Evolutionary conservation across 2,329 filamentous ascomycete species (phyloP).

Genomic region (Septoria linicola): DNA sequence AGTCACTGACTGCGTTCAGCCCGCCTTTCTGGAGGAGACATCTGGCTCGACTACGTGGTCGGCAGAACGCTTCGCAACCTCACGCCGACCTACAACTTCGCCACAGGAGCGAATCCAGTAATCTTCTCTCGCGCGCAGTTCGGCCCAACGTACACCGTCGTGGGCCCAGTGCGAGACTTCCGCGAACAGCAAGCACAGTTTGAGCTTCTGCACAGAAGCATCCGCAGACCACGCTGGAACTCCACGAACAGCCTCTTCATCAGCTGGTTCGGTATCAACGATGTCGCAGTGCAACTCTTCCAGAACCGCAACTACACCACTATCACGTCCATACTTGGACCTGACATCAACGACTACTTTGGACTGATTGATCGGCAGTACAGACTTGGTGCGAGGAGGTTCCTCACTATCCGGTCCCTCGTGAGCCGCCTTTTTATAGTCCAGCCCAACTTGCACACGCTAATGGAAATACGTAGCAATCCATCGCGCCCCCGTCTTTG

Average conservation of each 20-base stretch:
- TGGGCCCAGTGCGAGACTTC: slow-evolving; percentile 9
- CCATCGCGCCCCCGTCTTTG: slow-evolving; percentile 3
- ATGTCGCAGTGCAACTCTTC: slow-evolving; percentile 11
- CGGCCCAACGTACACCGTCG: not conserved
- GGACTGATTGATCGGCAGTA: not conserved
- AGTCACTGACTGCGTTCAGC: not conserved
- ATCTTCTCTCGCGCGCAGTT: slow-evolving; percentile 8
- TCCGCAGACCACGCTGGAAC: slow-evolving; percentile 5
- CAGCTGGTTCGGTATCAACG: slow-evolving; percentile 18
- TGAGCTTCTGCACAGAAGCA: not conserved
- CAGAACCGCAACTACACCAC: not conserved
- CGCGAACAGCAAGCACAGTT: slow-evolving; percentile 9
- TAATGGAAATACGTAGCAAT: not conserved
- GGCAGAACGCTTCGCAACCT: not conserved
- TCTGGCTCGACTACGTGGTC: slow-evolving; percentile 11
- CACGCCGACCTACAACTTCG: slow-evolving; percentile 14
- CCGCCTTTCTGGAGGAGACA: slow-evolving; percentile 11
- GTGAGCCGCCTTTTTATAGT: not conserved
- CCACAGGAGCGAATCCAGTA: slow-evolving; percentile 10
- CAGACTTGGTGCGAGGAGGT: slow-evolving; percentile 2
- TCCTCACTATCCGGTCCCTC: slow-evolving; percentile 2
- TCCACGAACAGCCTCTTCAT: slow-evolving; percentile 17
- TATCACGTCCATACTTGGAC: not conserved
- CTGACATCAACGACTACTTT: not conserved
- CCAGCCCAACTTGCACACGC: no score